Percentiles rank a stretch among this genome's conserved stretches.
Conservation (phyloP, 2,329 filamentous ascomycete species). For the Plenodomus biglobosus region DNA sequence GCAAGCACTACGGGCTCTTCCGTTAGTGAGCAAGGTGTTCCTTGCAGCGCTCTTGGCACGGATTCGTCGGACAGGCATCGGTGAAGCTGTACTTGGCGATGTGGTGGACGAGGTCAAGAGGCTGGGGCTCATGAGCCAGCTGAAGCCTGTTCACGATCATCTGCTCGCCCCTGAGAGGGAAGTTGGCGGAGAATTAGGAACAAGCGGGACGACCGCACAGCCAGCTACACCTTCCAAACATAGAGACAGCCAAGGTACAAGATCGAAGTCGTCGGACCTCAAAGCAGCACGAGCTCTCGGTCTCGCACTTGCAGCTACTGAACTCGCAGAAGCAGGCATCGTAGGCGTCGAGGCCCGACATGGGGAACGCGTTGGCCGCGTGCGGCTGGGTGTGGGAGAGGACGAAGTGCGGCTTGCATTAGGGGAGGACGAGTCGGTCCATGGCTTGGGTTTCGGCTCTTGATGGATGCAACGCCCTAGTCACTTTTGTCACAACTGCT, state of each 20-base stretch:
- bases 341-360: constrained; percentile 76
- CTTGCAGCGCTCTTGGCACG: constrained; percentile 79
- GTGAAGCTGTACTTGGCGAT: constrained; percentile 85
- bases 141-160: constrained; percentile 62
- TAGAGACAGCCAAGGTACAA: constrained; percentile 15
- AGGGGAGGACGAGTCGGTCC: constrained; percentile 83
- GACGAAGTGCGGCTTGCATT: constrained; percentile 90
- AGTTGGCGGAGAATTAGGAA: constrained; percentile 16
- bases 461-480: constrained; percentile 5
- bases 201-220: constrained; percentile 8
- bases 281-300: constrained; percentile 53
- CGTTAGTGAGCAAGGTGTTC: constrained; percentile 80
- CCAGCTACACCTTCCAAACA: constrained; percentile 20
- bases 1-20: constrained; percentile 80
- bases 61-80: constrained; percentile 78
- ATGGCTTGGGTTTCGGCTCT: constrained; percentile 62
- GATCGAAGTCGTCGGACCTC: constrained; percentile 28
- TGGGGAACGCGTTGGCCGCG: constrained; percentile 83
- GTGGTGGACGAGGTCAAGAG: constrained; percentile 82
- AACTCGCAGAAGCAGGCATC: constrained; percentile 83
- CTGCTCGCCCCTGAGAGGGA: constrained; percentile 52
- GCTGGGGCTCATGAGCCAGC: constrained; percentile 63
- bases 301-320: constrained; percentile 73
- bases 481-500: neutral
- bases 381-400: constrained; percentile 81